Percentiles rank a stretch among this genome's conserved stretches.
phyloP scores from a whole-genome alignment of 331 rosid genomes.

The Rosa hybrid region DNA sequence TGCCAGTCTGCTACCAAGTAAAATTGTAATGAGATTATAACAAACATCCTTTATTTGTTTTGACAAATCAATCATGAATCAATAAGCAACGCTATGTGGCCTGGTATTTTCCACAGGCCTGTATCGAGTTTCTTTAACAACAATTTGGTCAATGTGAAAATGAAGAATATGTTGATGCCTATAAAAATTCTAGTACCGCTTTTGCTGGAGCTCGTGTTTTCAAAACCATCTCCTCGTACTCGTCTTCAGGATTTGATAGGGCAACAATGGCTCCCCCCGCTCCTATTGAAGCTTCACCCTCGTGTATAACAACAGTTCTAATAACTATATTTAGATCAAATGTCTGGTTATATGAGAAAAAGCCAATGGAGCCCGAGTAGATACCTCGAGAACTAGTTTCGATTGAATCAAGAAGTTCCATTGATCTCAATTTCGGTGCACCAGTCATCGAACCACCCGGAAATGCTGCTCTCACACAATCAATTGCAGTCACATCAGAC shows the following conservation, averaged over 20 bases:
- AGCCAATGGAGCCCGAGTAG: slow-evolving; percentile 94
- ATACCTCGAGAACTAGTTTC: slow-evolving; percentile 86
- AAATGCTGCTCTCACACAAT: slow-evolving; percentile 91
- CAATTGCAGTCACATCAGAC: slow-evolving; percentile 55
- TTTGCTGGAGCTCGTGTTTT: slow-evolving; percentile 77
- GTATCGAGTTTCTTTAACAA: slow-evolving; percentile 5
- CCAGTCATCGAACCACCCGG: slow-evolving; percentile 99
- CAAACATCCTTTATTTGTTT: slow-evolving; percentile 8
- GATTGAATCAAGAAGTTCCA: slow-evolving; percentile 85
- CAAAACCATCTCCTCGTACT: slow-evolving; percentile 89
- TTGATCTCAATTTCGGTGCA: slow-evolving; percentile 95
- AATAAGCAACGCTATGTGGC: slow-evolving; percentile 3
- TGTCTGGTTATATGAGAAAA: slow-evolving; percentile 81
- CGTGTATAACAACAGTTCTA: slow-evolving; percentile 77
- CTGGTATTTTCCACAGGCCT: slow-evolving; percentile 15
- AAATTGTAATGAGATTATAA: background rate
- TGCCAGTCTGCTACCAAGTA: background rate
- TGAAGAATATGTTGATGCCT: slow-evolving; percentile 19
- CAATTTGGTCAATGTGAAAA: background rate
- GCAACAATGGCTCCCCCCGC: slow-evolving; percentile 98
- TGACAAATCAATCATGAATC: slow-evolving; percentile 20
- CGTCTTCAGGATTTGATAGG: slow-evolving; percentile 83
- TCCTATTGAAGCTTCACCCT: slow-evolving; percentile 92
- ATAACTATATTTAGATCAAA: slow-evolving; percentile 96
- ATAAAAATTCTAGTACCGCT: slow-evolving; percentile 62